phyloP scores from a whole-genome alignment of 345 rosid genomes.

The Citrus australasica region DNA sequence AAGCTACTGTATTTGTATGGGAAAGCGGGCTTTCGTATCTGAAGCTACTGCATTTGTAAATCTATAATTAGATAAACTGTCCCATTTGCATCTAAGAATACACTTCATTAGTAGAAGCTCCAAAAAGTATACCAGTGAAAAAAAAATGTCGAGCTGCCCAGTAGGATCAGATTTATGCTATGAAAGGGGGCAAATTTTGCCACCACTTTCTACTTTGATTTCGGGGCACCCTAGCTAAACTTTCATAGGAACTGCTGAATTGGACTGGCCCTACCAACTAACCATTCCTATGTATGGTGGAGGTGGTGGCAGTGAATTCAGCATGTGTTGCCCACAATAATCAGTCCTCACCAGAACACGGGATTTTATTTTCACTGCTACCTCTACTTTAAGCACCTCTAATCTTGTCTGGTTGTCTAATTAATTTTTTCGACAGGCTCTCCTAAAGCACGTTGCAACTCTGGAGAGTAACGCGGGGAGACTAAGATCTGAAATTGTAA shows the following conservation, averaged over 20 bases:
- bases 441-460: conserved; percentile 50
- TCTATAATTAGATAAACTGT: background rate
- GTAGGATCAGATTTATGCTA: background rate
- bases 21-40: background rate
- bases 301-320: background rate
- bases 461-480: conserved; percentile 58
- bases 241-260: background rate
- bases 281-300: background rate
- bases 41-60: conserved; percentile 2
- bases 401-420: conserved; percentile 3
- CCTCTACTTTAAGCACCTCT: conserved; percentile 2
- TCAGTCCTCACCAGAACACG: background rate
- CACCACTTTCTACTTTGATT: background rate
- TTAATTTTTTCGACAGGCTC: conserved; percentile 56
- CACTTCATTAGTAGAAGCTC: background rate
- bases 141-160: background rate
- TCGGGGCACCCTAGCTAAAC: background rate
- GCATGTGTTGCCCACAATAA: background rate
- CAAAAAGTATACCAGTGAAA: background rate
- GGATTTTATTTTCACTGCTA: background rate
- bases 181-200: background rate
- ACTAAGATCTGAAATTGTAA: conserved; percentile 79
- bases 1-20: conserved; percentile 1
- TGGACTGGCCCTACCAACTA: background rate
- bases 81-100: conserved; percentile 5